Percentiles rank a stretch among this genome's conserved stretches.
phyloP scores from a whole-genome alignment of 1,139 yeast species.

The Magnusiomyces fungicola region DNA sequence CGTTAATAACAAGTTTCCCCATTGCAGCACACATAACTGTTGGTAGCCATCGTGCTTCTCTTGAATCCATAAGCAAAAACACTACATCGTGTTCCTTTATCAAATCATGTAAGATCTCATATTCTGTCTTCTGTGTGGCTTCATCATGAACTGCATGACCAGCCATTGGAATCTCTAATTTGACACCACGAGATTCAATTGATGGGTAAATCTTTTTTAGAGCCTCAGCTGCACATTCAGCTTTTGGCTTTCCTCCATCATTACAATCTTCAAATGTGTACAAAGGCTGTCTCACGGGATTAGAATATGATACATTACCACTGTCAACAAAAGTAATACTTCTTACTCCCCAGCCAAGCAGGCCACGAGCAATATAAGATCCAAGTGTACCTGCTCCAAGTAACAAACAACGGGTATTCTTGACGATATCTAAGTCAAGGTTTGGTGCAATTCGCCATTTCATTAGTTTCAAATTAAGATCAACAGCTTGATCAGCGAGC shows the following conservation, averaged over 20 bases:
- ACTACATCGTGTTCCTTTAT: slow-evolving; percentile 66
- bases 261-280: slow-evolving; percentile 70
- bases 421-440: slow-evolving; percentile 58
- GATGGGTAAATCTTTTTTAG: slow-evolving; percentile 71
- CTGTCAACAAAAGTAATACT: slow-evolving; percentile 82
- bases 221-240: slow-evolving; percentile 66
- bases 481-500: slow-evolving; percentile 86
- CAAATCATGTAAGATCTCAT: slow-evolving; percentile 44
- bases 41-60: slow-evolving; percentile 96
- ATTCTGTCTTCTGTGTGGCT: slow-evolving; percentile 43
- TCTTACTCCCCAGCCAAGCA: slow-evolving; percentile 91
- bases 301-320: slow-evolving; percentile 81
- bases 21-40: slow-evolving; percentile 66
- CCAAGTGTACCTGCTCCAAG: slow-evolving; percentile 98
- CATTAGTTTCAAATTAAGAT: slow-evolving; percentile 83
- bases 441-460: slow-evolving; percentile 93
- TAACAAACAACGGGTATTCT: slow-evolving; percentile 54
- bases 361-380: slow-evolving; percentile 75
- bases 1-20: slow-evolving; percentile 72
- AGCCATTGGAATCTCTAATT: slow-evolving; percentile 85
- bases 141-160: slow-evolving; percentile 75
- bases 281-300: slow-evolving; percentile 91
- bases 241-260: slow-evolving; percentile 67
- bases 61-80: slow-evolving; percentile 80
- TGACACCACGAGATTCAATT: slow-evolving; percentile 53